These are phyloP conservation scores for Bonnemaisonia californica DNA, from an alignment of 31 red algal genomes.

Conservation along the genomic window DNA sequence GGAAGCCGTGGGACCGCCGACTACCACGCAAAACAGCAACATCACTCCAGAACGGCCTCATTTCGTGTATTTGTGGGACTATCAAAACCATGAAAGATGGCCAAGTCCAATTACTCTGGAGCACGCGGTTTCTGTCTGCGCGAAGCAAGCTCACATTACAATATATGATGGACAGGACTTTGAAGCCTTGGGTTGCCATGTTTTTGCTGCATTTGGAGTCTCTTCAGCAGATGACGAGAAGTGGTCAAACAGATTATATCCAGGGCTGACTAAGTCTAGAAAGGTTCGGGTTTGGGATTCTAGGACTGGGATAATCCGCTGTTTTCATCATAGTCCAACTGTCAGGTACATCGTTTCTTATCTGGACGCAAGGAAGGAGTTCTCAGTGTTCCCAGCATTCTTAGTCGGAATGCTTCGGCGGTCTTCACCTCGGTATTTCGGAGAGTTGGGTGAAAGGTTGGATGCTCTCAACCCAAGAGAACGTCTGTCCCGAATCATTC, in stretches of 20 bases:
- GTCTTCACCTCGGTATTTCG: neutral
- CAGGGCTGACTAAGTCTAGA: neutral
- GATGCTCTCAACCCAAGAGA: neutral
- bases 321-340: neutral
- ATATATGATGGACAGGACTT: conserved; percentile 36
- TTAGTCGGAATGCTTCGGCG: neutral
- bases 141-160: neutral
- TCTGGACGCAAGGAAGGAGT: neutral
- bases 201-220: neutral
- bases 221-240: neutral
- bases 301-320: neutral
- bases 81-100: neutral
- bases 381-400: conserved; percentile 8
- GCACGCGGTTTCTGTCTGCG: neutral
- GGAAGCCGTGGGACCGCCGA: neutral
- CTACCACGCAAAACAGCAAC: too few relatives aligned
- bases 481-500: neutral
- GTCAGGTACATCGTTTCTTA: neutral
- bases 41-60: too few relatives aligned
- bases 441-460: neutral
- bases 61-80: conserved; percentile 26
- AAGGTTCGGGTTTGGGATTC: conserved; percentile 28
- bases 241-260: neutral
- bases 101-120: neutral
- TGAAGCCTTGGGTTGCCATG: neutral